phyloP scores from a whole-genome alignment of 176 grass and related monocot genomes.

The Oropetium thomaeum region DNA sequence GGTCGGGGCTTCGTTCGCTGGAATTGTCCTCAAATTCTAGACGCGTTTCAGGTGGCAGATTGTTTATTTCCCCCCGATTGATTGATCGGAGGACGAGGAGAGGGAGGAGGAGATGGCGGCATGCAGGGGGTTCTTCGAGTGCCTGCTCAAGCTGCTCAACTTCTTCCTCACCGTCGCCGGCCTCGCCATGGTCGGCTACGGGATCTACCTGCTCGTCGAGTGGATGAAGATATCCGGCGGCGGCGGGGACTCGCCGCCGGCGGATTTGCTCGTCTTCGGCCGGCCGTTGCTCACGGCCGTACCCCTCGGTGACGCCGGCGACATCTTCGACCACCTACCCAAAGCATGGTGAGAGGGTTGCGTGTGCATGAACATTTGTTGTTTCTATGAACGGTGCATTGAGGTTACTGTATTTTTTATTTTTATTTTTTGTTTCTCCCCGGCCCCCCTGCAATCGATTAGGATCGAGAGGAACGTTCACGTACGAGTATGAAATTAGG shows the following conservation, averaged over 20 bases:
- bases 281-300: conserved; percentile 67
- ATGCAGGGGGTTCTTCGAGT: conserved; percentile 82
- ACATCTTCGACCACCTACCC: conserved; percentile 69
- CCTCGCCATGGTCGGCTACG: conserved; percentile 83
- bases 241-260: conserved; percentile 26
- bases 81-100: conserved; percentile 10
- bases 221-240: conserved; percentile 48
- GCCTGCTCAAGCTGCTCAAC: conserved; percentile 86
- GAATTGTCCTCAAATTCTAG: conserved; percentile 18
- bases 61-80: neutral
- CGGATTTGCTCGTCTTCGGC: conserved; percentile 52
- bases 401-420: conserved; percentile 2
- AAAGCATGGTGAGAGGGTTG: conserved; percentile 74
- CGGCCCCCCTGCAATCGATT: neutral
- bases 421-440: no score
- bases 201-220: conserved; percentile 79
- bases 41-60: conserved; percentile 19
- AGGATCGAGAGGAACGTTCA: neutral
- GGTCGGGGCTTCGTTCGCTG: neutral
- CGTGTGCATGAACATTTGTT: neutral
- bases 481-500: neutral
- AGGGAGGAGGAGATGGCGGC: conserved; percentile 50
- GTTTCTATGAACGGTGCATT: neutral
- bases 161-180: conserved; percentile 77
- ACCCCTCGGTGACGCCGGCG: conserved; percentile 44